A percentile compares a stretch with the other conserved stretches of the same genome.
Conservation (phyloP, 2,329 filamentous ascomycete genomes). For the Hysterium pulicare region DNA sequence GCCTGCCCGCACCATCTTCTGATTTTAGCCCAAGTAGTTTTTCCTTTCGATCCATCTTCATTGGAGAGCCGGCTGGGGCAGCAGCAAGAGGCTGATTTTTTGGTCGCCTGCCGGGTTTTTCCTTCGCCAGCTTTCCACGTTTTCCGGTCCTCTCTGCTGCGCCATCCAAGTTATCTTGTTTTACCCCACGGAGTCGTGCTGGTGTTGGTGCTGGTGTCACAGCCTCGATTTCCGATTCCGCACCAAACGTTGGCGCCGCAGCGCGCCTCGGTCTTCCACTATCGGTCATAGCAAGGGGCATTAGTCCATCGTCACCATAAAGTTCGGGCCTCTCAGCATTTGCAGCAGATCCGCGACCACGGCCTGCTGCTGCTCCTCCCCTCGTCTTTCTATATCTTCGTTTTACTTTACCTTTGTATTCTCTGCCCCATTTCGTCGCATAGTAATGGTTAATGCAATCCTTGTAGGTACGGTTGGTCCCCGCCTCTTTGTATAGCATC, state of each 20-base stretch:
- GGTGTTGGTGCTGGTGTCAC: constrained; percentile 26
- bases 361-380: constrained; percentile 48
- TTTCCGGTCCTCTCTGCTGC: constrained; percentile 38
- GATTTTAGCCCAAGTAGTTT: constrained; percentile 28
- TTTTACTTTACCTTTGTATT: constrained; percentile 70
- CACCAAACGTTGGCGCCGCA: constrained; percentile 68
- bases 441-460: constrained; percentile 86
- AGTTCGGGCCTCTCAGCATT: constrained; percentile 40
- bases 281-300: constrained; percentile 42
- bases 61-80: constrained; percentile 32
- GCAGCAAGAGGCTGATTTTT: constrained; percentile 42
- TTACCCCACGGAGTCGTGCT: constrained; percentile 28
- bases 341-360: constrained; percentile 58
- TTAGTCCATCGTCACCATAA: constrained; percentile 35
- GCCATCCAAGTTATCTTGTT: constrained; percentile 30
- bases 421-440: constrained; percentile 69
- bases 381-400: constrained; percentile 20
- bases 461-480: constrained; percentile 65
- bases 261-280: constrained; percentile 50
- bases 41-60: constrained; percentile 33
- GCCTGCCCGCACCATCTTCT: constrained; percentile 31
- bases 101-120: constrained; percentile 38
- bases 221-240: constrained; percentile 60
- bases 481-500: constrained; percentile 47
- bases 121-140: constrained; percentile 38